Evolutionary conservation across 2,329 filamentous ascomycete species (phyloP).

Genomic region (Aspergillus quadrilineatus): DNA sequence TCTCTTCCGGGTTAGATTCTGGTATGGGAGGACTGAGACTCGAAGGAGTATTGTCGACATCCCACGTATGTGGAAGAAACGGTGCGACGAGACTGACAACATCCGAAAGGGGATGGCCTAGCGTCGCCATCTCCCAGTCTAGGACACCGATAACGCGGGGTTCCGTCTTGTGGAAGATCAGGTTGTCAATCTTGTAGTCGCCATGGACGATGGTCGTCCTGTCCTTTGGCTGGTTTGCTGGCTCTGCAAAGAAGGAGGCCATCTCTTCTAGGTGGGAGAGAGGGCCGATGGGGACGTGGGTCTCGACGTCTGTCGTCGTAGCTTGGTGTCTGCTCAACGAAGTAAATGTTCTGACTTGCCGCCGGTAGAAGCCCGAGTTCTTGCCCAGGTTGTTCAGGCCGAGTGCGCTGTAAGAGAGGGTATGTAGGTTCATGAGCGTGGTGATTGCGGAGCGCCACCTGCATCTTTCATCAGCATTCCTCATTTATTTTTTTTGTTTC

Average conservation of each 20-base stretch:
- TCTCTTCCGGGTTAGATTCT: conserved; percentile 47
- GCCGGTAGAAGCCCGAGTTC: conserved; percentile 72
- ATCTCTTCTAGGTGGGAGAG: conserved; percentile 82
- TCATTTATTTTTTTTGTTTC: no score
- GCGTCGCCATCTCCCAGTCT: background rate
- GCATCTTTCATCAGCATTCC: background rate
- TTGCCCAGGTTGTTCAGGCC: conserved; percentile 73
- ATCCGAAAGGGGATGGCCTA: background rate
- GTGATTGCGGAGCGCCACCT: conserved; percentile 80
- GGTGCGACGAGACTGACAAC: background rate
- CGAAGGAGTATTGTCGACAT: background rate
- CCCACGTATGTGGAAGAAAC: background rate
- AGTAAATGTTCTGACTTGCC: conserved; percentile 82
- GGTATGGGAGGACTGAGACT: conserved; percentile 39
- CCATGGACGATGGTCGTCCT: conserved; percentile 81
- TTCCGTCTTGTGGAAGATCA: conserved; percentile 85
- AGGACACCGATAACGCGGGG: conserved; percentile 60
- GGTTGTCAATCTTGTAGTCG: conserved; percentile 92
- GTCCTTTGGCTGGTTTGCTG: conserved; percentile 66
- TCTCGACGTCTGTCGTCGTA: conserved; percentile 71
- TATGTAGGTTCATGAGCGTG: conserved; percentile 82
- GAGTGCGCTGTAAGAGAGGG: conserved; percentile 64
- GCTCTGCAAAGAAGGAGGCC: conserved; percentile 67
- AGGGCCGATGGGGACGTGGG: conserved; percentile 70
- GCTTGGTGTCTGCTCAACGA: conserved; percentile 78